Conservation (phyloP, 2,329 filamentous ascomycete genomes). For the Septoria linicola region DNA sequence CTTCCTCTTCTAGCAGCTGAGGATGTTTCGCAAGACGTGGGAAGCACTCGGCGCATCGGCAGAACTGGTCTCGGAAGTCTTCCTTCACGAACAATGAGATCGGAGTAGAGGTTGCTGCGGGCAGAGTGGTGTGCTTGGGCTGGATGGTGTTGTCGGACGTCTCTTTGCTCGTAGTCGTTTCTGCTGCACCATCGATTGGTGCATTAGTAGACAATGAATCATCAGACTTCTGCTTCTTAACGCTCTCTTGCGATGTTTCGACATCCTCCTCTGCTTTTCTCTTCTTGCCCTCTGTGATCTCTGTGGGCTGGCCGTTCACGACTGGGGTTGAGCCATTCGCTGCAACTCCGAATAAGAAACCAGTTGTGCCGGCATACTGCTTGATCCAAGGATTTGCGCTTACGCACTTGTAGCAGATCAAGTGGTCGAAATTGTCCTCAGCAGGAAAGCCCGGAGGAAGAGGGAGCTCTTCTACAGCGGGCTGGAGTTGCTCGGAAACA, state of each 20-base stretch:
- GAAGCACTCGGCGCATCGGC: conserved; percentile 80
- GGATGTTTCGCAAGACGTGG: conserved; percentile 67
- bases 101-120: conserved; percentile 53
- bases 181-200: not conserved
- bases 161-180: not conserved
- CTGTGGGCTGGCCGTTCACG: not conserved
- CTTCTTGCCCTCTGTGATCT: conserved; percentile 35
- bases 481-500: conserved; percentile 53
- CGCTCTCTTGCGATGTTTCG: conserved; percentile 26
- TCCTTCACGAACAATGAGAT: conserved; percentile 82
- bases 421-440: conserved; percentile 84
- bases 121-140: conserved; percentile 49
- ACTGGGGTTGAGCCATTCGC: conserved; percentile 14
- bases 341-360: conserved; percentile 75
- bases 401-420: conserved; percentile 93
- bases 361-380: conserved; percentile 73
- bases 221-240: conserved; percentile 33
- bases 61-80: conserved; percentile 77
- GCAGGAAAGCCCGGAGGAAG: conserved; percentile 81
- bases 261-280: conserved; percentile 49
- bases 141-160: not conserved
- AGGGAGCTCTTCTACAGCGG: conserved; percentile 56
- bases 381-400: conserved; percentile 90
- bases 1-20: conserved; percentile 90
- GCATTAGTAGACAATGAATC: conserved; percentile 2